A percentile compares a stretch with the other conserved stretches of the same genome.
These are phyloP conservation scores for Acrocalymma vagum DNA, from an alignment of 2,329 filamentous ascomycete genomes.

Conservation along the genomic window DNA sequence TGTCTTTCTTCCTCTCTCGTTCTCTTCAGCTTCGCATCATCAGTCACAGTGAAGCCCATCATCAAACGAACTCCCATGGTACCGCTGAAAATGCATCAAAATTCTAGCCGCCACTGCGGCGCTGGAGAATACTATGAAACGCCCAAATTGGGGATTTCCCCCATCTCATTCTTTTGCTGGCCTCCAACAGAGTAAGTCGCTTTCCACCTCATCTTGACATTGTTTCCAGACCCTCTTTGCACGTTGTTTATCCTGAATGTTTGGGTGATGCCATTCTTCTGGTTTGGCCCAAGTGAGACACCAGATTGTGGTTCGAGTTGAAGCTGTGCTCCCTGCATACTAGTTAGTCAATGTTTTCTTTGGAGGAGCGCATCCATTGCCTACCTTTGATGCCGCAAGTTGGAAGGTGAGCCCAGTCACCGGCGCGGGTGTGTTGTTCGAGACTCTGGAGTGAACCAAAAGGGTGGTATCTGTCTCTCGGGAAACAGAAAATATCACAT, in stretches of 20 bases:
- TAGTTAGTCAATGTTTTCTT: conserved; percentile 13
- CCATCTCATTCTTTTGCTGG: conserved; percentile 77
- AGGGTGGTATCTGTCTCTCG: conserved; percentile 68
- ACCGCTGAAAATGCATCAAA: conserved; percentile 22
- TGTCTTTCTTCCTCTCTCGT: neutral
- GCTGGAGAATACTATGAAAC: conserved; percentile 63
- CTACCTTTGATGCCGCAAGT: conserved; percentile 90
- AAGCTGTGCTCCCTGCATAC: conserved; percentile 75
- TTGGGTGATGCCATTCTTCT: conserved; percentile 83
- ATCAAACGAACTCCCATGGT: neutral
- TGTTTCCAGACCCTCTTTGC: conserved; percentile 74
- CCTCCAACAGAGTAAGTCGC: conserved; percentile 77
- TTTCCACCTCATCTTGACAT: conserved; percentile 91
- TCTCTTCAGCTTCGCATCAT: neutral
- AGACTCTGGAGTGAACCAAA: conserved; percentile 79
- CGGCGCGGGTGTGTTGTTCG: conserved; percentile 76
- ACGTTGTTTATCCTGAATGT: conserved; percentile 80
- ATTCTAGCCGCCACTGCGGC: neutral
- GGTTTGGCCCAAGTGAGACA: conserved; percentile 73
- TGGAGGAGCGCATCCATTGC: conserved; percentile 13
- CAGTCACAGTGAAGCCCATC: conserved; percentile 1
- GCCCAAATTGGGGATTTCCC: conserved; percentile 81
- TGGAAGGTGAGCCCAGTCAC: conserved; percentile 88
- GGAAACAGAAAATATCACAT: conserved; percentile 76
- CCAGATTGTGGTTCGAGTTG: conserved; percentile 87